These are phyloP conservation scores for Hyaloraphidium curvatum DNA, from an alignment of 192 early-diverging fungal genomes.

Conservation along the genomic window DNA sequence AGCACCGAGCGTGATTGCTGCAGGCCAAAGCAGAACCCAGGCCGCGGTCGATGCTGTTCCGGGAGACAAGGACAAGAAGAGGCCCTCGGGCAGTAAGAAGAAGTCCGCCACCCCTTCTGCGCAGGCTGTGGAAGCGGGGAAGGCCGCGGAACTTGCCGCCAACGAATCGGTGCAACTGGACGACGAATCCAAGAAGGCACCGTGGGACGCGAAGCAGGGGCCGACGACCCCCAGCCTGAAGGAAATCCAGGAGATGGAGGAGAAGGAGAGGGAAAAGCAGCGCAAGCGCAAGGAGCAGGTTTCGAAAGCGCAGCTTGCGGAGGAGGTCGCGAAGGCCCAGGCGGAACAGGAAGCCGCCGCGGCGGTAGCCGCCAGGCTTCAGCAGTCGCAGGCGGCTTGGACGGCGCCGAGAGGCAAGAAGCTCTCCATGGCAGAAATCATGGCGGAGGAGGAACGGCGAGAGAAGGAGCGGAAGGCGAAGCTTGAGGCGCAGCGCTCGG, in stretches of 20 bases:
- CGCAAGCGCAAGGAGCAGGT: neutral
- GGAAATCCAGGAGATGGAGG: conserved; percentile 44
- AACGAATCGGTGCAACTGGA: conserved; percentile 42
- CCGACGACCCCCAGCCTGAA: conserved; percentile 15
- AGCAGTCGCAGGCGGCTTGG: neutral
- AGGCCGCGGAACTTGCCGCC: conserved; percentile 22
- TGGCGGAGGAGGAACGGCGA: conserved; percentile 31
- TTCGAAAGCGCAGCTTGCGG: neutral
- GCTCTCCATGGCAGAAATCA: conserved; percentile 34
- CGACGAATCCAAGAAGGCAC: conserved; percentile 17
- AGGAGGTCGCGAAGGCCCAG: neutral
- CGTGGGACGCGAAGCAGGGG: conserved; percentile 1
- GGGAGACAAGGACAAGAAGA: conserved; percentile 4
- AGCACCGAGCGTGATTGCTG: too few species aligned
- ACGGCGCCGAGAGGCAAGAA: conserved; percentile 9
- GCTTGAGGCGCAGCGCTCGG: conserved; percentile 16
- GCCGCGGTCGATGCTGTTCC: too few species aligned
- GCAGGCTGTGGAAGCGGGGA: conserved; percentile 12
- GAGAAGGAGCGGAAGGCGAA: conserved; percentile 19
- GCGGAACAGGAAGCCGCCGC: neutral
- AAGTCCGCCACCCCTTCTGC: conserved; percentile 11
- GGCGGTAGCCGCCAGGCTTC: neutral
- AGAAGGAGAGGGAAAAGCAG: conserved; percentile 13
- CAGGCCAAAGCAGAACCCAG: too few species aligned
- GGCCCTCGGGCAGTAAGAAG: conserved; percentile 5